A percentile compares a stretch with the other conserved stretches of the same genome.
Evolutionary conservation across 345 rosid genomes (phyloP).

Genomic region (Pseudoturritis turrita): DNA sequence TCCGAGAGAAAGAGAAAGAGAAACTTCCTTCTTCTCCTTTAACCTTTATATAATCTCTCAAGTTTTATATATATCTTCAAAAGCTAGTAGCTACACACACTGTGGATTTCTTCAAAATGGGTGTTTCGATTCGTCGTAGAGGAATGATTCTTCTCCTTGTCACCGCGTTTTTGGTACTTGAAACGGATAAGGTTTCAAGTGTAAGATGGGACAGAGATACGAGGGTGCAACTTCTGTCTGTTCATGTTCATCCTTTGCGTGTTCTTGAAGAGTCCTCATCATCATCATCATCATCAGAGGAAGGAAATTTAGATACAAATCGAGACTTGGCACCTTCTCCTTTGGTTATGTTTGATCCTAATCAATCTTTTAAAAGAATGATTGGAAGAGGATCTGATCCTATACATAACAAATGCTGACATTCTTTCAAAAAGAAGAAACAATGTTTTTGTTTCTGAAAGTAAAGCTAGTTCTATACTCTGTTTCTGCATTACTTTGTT

Average conservation of each 20-base stretch:
- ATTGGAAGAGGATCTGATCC: slow-evolving; percentile 82
- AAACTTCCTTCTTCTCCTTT: slow-evolving; percentile 49
- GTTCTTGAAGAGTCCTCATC: slow-evolving; percentile 33
- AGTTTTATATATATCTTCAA: slow-evolving; percentile 5
- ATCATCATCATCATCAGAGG: slow-evolving; percentile 12
- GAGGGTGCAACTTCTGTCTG: slow-evolving; percentile 23
- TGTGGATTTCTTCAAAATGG: slow-evolving; percentile 37
- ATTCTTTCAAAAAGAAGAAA: background rate
- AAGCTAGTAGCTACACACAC: slow-evolving; percentile 15
- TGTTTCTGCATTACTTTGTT: background rate
- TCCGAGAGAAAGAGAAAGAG: slow-evolving; percentile 32
- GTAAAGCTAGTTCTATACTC: slow-evolving; percentile 5
- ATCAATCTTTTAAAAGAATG: slow-evolving; percentile 60
- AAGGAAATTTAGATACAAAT: slow-evolving; percentile 26
- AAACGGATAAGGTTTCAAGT: slow-evolving; percentile 37
- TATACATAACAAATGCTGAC: slow-evolving; percentile 74
- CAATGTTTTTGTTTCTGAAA: slow-evolving; percentile 3
- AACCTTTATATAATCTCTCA: slow-evolving; percentile 35
- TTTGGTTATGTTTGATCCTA: slow-evolving; percentile 46
- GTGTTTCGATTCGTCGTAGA: slow-evolving; percentile 21
- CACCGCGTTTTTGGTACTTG: slow-evolving; percentile 32
- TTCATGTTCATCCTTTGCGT: slow-evolving; percentile 31
- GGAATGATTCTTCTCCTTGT: slow-evolving; percentile 40
- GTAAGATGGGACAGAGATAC: slow-evolving; percentile 39
- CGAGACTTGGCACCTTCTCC: slow-evolving; percentile 49